Evolutionary conservation across 345 rosid genomes (phyloP).

Genomic region (Salix purpurea): DNA sequence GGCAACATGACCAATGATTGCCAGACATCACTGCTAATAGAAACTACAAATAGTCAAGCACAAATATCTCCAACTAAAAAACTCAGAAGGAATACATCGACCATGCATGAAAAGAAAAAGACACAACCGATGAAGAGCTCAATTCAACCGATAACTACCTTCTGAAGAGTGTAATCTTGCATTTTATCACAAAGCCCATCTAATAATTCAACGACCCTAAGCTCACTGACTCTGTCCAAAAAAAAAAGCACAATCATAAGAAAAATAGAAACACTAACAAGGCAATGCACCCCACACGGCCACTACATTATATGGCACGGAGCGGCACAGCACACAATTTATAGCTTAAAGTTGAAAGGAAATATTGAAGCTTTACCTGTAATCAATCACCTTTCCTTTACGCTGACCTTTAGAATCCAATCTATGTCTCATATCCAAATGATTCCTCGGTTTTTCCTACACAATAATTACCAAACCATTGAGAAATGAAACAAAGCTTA

Average conservation of each 20-base stretch:
- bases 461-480: neutral
- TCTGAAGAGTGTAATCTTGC: conserved; percentile 86
- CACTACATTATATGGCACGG: neutral
- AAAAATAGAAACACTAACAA: neutral
- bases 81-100: neutral
- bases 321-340: neutral
- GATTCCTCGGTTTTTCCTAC: conserved; percentile 88
- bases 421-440: conserved; percentile 91
- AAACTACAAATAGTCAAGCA: neutral
- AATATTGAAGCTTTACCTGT: conserved; percentile 46
- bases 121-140: neutral
- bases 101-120: neutral
- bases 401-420: conserved; percentile 89
- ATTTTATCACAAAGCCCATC: conserved; percentile 91
- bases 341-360: neutral
- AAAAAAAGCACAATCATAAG: neutral
- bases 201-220: conserved; percentile 85
- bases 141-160: conserved; percentile 38
- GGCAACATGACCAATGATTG: neutral
- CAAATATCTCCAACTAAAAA: neutral
- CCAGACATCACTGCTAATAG: neutral
- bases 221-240: conserved; percentile 67
- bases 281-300: neutral
- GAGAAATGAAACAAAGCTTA: neutral
- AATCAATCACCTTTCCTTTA: conserved; percentile 84